Conservation (phyloP, 1,139 yeast genomes). For the Magnusiomyces sp. region DNA sequence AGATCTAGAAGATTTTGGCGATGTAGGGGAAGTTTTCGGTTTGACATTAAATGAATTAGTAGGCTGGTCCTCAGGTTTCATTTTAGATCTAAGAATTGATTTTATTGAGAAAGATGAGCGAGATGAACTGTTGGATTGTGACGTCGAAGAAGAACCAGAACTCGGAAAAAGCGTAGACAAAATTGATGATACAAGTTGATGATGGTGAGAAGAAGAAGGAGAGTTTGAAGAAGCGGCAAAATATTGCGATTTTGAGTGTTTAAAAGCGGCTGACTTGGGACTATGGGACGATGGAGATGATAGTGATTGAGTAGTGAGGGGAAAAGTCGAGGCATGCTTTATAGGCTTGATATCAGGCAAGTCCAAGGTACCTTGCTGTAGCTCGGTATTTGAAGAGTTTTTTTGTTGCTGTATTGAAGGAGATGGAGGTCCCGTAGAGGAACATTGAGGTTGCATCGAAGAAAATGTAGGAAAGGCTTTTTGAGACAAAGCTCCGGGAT, state of each 20-base stretch:
- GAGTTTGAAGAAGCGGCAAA: not conserved
- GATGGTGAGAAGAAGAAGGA: not conserved
- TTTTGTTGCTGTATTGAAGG: no score
- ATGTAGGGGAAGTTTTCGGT: not conserved
- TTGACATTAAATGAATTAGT: not conserved
- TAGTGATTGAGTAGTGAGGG: not conserved
- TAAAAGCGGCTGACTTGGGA: not conserved
- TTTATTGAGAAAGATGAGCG: not conserved
- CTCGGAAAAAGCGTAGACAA: no score
- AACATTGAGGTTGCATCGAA: no score
- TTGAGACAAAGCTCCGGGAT: no score
- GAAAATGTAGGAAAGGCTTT: no score
- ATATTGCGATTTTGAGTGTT: not conserved
- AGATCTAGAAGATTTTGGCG: not conserved
- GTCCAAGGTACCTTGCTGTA: no score
- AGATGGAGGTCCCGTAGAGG: no score
- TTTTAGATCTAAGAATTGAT: not conserved
- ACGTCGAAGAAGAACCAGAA: not conserved
- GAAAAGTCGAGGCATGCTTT: no score
- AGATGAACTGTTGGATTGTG: not conserved
- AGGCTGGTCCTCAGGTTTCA: no score
- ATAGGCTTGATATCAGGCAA: no score
- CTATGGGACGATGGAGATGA: not conserved
- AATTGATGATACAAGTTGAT: not conserved
- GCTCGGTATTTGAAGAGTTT: no score